phyloP scores from a whole-genome alignment of 2,329 filamentous ascomycete genomes.

The Westerdykella aurantiaca region DNA sequence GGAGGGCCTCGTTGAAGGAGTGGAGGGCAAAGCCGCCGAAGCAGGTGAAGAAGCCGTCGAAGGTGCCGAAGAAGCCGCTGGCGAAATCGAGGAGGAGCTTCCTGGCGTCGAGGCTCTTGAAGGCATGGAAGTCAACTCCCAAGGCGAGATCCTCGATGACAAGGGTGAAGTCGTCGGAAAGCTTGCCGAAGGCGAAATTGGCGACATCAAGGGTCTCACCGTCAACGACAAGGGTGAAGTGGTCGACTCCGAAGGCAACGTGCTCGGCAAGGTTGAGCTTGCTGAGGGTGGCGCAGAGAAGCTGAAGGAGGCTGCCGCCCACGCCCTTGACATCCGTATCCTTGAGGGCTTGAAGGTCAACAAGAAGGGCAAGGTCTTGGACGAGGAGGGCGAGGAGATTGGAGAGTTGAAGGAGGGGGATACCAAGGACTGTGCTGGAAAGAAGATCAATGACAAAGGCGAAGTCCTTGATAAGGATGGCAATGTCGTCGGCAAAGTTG shows the following conservation, averaged over 20 bases:
- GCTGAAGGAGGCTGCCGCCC: constrained; percentile 38
- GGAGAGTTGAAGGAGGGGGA: constrained; percentile 47
- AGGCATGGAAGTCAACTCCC: constrained; percentile 47
- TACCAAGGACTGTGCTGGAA: constrained; percentile 40
- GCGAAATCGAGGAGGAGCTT: constrained; percentile 45
- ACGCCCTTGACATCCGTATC: constrained; percentile 43
- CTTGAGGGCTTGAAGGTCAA: constrained; percentile 52
- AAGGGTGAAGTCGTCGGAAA: constrained; percentile 47
- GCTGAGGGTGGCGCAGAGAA: constrained; percentile 46
- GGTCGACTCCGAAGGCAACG: constrained; percentile 47
- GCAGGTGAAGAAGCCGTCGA: constrained; percentile 20
- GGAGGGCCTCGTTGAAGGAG: constrained; percentile 8
- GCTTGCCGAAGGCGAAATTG: constrained; percentile 43
- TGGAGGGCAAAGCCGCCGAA: constrained; percentile 22
- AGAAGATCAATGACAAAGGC: constrained; percentile 47
- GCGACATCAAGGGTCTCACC: constrained; percentile 44
- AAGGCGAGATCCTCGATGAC: constrained; percentile 46
- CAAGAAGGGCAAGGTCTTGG: constrained; percentile 52
- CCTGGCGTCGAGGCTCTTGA: constrained; percentile 49
- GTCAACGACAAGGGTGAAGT: constrained; percentile 49
- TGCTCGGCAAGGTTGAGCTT: constrained; percentile 47
- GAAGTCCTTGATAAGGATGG: constrained; percentile 48
- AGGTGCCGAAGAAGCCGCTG: constrained; percentile 20
- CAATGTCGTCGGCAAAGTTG: constrained; percentile 46
- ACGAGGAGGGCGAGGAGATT: constrained; percentile 48